Percentiles rank a stretch among this genome's conserved stretches.
Evolutionary conservation across 768 basidiomycete genomes (phyloP).

Genomic region (Lentinula sp.): DNA sequence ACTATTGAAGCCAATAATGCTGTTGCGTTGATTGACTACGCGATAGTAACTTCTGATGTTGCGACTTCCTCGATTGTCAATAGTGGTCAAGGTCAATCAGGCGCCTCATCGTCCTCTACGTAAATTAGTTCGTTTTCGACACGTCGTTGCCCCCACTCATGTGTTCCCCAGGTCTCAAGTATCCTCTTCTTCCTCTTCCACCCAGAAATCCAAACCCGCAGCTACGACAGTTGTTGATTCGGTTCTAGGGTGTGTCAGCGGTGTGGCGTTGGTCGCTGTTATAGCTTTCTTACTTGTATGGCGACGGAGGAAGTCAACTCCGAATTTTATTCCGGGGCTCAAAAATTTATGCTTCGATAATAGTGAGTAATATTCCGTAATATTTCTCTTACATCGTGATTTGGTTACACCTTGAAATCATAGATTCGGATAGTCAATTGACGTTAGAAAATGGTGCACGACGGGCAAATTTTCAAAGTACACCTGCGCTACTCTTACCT

Average conservation of each 20-base stretch:
- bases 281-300: background rate
- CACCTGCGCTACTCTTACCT: too few relatives aligned
- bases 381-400: background rate
- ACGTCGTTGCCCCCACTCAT: background rate
- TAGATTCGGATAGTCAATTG: background rate
- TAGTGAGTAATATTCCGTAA: background rate
- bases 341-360: background rate
- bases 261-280: background rate
- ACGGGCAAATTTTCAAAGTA: too few relatives aligned
- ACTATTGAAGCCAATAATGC: background rate
- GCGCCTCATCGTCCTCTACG: background rate
- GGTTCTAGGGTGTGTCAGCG: background rate
- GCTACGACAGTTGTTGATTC: background rate
- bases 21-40: background rate
- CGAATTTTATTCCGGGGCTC: background rate
- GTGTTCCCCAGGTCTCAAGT: background rate
- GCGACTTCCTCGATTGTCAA: background rate
- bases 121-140: background rate
- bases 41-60: background rate
- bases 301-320: background rate
- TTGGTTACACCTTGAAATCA: background rate
- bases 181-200: background rate
- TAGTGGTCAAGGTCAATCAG: too few relatives aligned
- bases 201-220: background rate
- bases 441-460: too few relatives aligned